Base-by-base conservation (phyloP, 257 asterid species). In the Voacanga thouarsii region DNA sequence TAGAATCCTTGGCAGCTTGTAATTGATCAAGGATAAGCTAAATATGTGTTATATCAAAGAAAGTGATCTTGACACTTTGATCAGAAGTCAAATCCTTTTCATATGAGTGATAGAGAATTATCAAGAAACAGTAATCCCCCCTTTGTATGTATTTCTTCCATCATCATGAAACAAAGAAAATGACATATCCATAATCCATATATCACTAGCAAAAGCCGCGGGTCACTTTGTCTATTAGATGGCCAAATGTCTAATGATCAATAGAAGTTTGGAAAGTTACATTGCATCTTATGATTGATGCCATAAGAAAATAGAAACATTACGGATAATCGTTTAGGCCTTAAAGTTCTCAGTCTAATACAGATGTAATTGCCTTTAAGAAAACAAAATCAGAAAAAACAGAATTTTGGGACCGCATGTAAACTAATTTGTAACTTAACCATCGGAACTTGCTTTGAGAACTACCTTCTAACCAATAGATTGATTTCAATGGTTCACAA, bases 1-100 rank as follows among this genome's bases (percentile, higher is more conserved):
- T 77, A 67, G 74, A 18, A 50, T 65, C 74, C 55, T 33, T 6
- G 74, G 66, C 74, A 65, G 43, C 47, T 65, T 77, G 66, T 18
- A 16, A 77, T 53, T 67, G 59, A 21, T 68, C 26, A 7, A 7
- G 69, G 70, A 68, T 64, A 37, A 49, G 23, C 41, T 67, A 53
- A 77, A 37, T 69, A 76, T 41, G 43, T 1, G 30, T 67, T 41
- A 43, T 24, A 43, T 77, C 76, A 43, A 64, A 69, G 16, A 69
- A 41, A 53, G 9, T 43, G 55, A 55, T 56, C 44, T 18, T 24
- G 69, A 53, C 56, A 68, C 23, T 51, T n/a, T 66, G 45, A 39
- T n/a, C 28, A 8, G 28, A 53, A 53, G 56, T n/a, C 56, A 68
- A 43, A 37, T 59, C 45, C 15, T 55, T 68, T 41, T 68, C 68